A percentile compares a stretch with the other conserved stretches of the same genome.
These are phyloP conservation scores for Eutrema heterophyllum DNA, from an alignment of 345 rosid genomes.

Conservation along the genomic window DNA sequence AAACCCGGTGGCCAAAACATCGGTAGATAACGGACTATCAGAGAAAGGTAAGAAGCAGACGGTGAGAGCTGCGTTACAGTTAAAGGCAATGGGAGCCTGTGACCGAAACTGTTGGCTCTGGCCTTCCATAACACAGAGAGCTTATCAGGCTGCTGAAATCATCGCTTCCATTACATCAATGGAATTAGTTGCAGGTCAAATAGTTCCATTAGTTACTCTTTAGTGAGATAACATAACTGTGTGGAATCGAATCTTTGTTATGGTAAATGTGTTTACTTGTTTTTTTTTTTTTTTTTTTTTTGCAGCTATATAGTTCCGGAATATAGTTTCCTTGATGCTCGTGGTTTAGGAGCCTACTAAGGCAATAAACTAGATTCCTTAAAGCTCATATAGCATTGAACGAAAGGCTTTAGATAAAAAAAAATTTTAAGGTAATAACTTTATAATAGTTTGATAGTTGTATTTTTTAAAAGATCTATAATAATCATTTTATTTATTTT, in stretches of 20 bases:
- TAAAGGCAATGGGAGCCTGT: constrained; percentile 74
- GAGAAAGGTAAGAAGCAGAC: constrained; percentile 87
- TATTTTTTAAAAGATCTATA: too few species aligned
- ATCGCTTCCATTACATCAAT: constrained; percentile 70
- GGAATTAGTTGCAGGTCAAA: constrained; percentile 78
- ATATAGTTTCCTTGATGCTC: constrained; percentile 92
- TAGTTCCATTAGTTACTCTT: too few species aligned
- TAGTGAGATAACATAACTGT: not conserved
- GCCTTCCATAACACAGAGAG: constrained; percentile 96
- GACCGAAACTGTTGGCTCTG: constrained; percentile 85
- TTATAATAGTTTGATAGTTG: too few species aligned
- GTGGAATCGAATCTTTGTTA: not conserved
- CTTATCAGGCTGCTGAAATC: constrained; percentile 92
- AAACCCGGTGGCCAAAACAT: constrained; percentile 81
- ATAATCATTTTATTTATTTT: too few species aligned
- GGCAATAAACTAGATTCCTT: constrained; percentile 71
- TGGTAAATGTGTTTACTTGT: not conserved
- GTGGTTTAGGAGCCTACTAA: constrained; percentile 93
- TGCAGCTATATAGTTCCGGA: constrained; percentile 81
- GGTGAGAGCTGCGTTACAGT: constrained; percentile 54
- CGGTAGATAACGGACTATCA: constrained; percentile 78
- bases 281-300: too few species aligned
- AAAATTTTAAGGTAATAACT: too few species aligned
- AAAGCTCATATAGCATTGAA: too few species aligned
- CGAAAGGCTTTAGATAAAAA: too few species aligned